A percentile compares a stretch with the other conserved stretches of the same genome.
Evolutionary conservation across 2,329 filamentous ascomycete species (phyloP).

Genomic region (Verticillium albo-atrum): DNA sequence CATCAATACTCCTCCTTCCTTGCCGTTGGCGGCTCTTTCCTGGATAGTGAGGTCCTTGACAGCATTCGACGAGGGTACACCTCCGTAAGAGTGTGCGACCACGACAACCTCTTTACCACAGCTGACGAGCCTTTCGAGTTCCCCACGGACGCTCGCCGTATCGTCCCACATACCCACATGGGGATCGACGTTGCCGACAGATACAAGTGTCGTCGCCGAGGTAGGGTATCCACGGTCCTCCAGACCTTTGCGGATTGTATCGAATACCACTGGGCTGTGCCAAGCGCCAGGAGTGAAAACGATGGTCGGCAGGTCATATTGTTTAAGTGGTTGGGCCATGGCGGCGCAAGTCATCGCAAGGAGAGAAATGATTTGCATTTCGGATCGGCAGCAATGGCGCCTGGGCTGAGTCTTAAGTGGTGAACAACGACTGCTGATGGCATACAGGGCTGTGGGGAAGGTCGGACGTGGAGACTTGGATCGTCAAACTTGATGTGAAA

Average conservation of each 20-base stretch:
- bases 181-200: conserved; percentile 23
- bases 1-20: conserved; percentile 31
- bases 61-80: conserved; percentile 31
- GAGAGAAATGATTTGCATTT: neutral
- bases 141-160: conserved; percentile 21
- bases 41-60: conserved; percentile 28
- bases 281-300: conserved; percentile 35
- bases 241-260: conserved; percentile 22
- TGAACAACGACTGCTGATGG: neutral
- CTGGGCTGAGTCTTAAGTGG: neutral
- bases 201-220: conserved; percentile 23
- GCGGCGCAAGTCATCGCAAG: neutral
- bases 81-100: conserved; percentile 38
- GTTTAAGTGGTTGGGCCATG: neutral
- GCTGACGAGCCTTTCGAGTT: conserved; percentile 22
- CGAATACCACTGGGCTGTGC: conserved; percentile 25
- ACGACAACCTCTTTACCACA: conserved; percentile 34
- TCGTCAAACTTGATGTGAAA: neutral
- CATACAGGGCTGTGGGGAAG: neutral
- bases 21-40: conserved; percentile 22
- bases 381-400: neutral
- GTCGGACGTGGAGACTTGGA: neutral
- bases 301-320: conserved; percentile 15
- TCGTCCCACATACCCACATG: conserved; percentile 23
- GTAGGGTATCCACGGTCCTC: conserved; percentile 24